These are phyloP conservation scores for Suhomyces ambrosiae DNA, from an alignment of 1,139 yeast species.

Conservation along the genomic window DNA sequence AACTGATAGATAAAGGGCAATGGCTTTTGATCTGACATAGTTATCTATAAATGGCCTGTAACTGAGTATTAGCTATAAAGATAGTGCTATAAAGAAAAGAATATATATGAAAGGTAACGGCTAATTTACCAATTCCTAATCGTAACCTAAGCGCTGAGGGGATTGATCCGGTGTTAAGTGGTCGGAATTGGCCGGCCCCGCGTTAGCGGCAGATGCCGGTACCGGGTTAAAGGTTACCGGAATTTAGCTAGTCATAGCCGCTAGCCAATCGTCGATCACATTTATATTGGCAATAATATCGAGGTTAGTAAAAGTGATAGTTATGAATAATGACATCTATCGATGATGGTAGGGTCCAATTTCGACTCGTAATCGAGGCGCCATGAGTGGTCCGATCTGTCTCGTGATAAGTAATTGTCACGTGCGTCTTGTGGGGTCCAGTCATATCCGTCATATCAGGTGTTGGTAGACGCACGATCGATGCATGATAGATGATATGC, in stretches of 20 bases:
- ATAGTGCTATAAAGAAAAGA: not conserved
- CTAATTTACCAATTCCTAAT: not conserved
- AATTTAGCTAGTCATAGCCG: no score
- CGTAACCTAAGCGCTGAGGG: not conserved
- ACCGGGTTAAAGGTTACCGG: not conserved
- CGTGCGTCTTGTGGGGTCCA: not conserved
- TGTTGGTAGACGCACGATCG: no score
- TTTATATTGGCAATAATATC: not conserved
- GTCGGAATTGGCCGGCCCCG: slow-evolving; percentile 8
- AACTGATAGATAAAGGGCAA: slow-evolving; percentile 91
- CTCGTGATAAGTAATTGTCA: not conserved
- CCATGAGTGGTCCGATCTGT: not conserved
- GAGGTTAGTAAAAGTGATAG: no score
- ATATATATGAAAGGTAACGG: not conserved
- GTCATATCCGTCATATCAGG: no score
- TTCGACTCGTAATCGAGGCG: no score
- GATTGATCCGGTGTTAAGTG: slow-evolving; percentile 8
- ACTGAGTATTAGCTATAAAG: not conserved
- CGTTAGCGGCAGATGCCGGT: not conserved
- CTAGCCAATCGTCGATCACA: slow-evolving; percentile 1
- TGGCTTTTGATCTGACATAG: slow-evolving; percentile 38
- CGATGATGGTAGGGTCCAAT: no score
- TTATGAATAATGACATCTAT: no score
- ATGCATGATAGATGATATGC: no score
- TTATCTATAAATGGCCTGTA: not conserved